These are phyloP conservation scores for Aspergillus tamarii DNA, from an alignment of 2,329 filamentous ascomycete species.

Conservation along the genomic window DNA sequence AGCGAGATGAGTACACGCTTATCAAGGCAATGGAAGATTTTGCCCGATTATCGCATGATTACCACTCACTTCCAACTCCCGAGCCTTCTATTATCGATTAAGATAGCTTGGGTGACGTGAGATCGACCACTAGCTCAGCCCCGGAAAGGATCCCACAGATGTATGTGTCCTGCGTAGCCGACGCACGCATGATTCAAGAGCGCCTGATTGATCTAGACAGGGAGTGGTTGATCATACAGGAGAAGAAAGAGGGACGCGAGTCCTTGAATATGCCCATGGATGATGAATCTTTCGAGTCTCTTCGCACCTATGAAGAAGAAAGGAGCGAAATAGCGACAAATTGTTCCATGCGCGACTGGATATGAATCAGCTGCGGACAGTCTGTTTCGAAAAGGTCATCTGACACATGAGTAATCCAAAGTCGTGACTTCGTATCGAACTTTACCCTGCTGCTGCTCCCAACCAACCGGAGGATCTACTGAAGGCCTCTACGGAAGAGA, in stretches of 20 bases:
- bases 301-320: conserved; percentile 27
- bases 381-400: conserved; percentile 25
- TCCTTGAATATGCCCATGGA: conserved; percentile 21
- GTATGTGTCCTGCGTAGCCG: conserved; percentile 24
- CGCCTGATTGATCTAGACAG: conserved; percentile 24
- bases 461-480: conserved; percentile 21
- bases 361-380: conserved; percentile 19
- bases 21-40: conserved; percentile 24
- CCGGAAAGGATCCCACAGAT: conserved; percentile 15
- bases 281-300: conserved; percentile 26
- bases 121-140: conserved; percentile 2
- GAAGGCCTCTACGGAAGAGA: conserved; percentile 21
- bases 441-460: background rate
- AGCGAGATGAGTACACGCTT: conserved; percentile 30
- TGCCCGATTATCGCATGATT: conserved; percentile 6
- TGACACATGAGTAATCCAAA: conserved; percentile 3
- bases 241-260: conserved; percentile 18
- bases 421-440: background rate
- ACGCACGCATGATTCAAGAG: conserved; percentile 29
- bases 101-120: conserved; percentile 3
- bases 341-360: conserved; percentile 24
- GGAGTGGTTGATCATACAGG: conserved; percentile 20
- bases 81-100: background rate
- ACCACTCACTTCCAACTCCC: background rate
- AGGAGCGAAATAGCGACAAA: conserved; percentile 25